These are phyloP conservation scores for Plenodomus tracheiphilus DNA, from an alignment of 2,329 filamentous ascomycete species.

Conservation along the genomic window DNA sequence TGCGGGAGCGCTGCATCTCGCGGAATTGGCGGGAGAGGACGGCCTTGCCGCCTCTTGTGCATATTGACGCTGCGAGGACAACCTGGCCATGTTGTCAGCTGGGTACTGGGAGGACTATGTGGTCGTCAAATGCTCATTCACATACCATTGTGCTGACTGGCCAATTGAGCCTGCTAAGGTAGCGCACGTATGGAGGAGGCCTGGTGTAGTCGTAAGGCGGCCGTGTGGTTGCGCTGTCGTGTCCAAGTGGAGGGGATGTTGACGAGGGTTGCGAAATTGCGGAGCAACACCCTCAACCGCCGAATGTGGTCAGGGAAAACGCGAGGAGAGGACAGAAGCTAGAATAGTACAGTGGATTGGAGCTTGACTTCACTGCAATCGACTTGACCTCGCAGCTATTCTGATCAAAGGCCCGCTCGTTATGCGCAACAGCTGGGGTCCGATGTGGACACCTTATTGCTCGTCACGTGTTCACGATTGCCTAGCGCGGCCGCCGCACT, in stretches of 20 bases:
- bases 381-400: constrained; percentile 7
- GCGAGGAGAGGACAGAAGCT: background rate
- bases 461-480: constrained; percentile 22
- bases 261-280: constrained; percentile 13
- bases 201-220: constrained; percentile 1
- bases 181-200: background rate
- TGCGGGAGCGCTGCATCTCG: constrained; percentile 94
- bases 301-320: background rate
- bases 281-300: constrained; percentile 6
- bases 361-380: background rate
- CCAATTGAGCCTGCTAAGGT: constrained; percentile 8
- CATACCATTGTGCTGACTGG: constrained; percentile 34
- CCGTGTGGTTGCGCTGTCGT: constrained; percentile 8
- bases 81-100: constrained; percentile 62
- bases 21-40: constrained; percentile 97
- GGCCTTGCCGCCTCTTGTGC: constrained; percentile 96
- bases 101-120: constrained; percentile 6
- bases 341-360: constrained; percentile 1
- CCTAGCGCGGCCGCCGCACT: constrained; percentile 11
- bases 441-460: constrained; percentile 23
- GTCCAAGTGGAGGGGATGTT: constrained; percentile 20
- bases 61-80: constrained; percentile 97
- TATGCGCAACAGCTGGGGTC: constrained; percentile 25
- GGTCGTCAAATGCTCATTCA: background rate
- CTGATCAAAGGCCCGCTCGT: background rate